Percentiles rank a stretch among this genome's conserved stretches.
phyloP scores from a whole-genome alignment of 78 protist genomes.

The Chrysochromulina parva region DNA sequence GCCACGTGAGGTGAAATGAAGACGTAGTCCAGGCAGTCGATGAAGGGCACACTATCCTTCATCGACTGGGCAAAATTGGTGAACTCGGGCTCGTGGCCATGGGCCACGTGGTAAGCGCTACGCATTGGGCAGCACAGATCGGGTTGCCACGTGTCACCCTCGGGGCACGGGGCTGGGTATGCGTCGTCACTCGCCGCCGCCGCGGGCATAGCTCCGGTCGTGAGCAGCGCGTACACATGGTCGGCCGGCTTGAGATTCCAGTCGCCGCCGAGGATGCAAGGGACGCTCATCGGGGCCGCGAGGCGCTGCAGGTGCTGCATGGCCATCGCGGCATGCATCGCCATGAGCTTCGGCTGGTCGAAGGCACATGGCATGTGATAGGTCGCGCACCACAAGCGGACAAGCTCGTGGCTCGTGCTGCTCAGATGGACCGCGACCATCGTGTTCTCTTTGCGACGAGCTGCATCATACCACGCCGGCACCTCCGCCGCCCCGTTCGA shows the following conservation, averaged over 20 bases:
- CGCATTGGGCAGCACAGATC: neutral
- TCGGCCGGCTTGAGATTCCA: neutral
- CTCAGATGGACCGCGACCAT: no score
- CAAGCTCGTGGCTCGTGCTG: no score
- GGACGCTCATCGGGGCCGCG: no score
- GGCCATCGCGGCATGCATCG: no score
- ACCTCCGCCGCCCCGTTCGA: no score
- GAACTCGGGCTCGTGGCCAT: neutral
- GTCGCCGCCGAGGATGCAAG: neutral
- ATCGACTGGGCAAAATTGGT: neutral
- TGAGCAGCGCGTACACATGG: neutral
- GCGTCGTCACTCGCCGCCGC: neutral
- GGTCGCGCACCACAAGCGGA: no score
- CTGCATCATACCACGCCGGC: no score
- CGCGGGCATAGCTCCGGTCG: neutral
- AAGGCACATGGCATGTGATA: no score
- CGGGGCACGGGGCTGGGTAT: neutral
- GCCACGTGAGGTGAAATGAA: neutral
- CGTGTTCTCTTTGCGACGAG: no score
- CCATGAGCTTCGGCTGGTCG: no score
- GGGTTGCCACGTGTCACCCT: neutral
- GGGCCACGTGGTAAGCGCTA: neutral
- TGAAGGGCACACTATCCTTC: neutral
- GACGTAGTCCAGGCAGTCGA: slow-evolving; percentile 19
- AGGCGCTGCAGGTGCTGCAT: no score